phyloP scores from a whole-genome alignment of 2,329 filamentous ascomycete species.

The Botrytis medusae region DNA sequence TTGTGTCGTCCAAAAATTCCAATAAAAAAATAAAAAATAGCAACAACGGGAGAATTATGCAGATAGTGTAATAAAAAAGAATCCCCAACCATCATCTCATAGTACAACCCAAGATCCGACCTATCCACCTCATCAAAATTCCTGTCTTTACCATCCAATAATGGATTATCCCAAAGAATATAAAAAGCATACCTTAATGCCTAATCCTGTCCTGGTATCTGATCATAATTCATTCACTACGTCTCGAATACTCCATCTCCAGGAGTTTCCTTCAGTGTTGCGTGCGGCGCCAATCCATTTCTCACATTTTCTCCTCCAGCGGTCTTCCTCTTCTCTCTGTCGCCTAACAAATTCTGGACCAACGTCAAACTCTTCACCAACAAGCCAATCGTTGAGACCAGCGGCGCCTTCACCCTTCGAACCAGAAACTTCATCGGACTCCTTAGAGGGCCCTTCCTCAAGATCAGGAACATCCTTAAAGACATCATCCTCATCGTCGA shows the following conservation, averaged over 20 bases:
- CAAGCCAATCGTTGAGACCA: conserved; percentile 68
- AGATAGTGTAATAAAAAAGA: conserved; percentile 7
- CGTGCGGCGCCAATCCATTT: conserved; percentile 68
- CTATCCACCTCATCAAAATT: conserved; percentile 7
- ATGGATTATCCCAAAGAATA: conserved; percentile 22
- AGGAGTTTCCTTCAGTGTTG: conserved; percentile 57
- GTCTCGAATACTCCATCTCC: conserved; percentile 76
- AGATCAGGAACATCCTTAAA: conserved; percentile 95
- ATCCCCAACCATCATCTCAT: conserved; percentile 17
- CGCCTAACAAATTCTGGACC: conserved; percentile 89
- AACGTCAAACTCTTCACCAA: conserved; percentile 96
- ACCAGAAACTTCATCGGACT: conserved; percentile 48
- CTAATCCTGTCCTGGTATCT: neutral
- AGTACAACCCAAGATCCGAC: conserved; percentile 20
- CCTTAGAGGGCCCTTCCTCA: conserved; percentile 56
- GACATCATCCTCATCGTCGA: conserved; percentile 87
- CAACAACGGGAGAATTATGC: conserved; percentile 18
- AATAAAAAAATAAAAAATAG: neutral
- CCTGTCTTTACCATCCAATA: conserved; percentile 11
- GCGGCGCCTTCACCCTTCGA: conserved; percentile 52
- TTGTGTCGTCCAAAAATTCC: conserved; percentile 4
- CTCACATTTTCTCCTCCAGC: conserved; percentile 85
- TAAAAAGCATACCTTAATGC: conserved; percentile 18
- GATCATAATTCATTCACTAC: conserved; percentile 45
- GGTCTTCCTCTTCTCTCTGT: conserved; percentile 86